Base-by-base conservation (phyloP, 768 basidiomycete genomes). In the Coprinellus aureogranulatus region DNA sequence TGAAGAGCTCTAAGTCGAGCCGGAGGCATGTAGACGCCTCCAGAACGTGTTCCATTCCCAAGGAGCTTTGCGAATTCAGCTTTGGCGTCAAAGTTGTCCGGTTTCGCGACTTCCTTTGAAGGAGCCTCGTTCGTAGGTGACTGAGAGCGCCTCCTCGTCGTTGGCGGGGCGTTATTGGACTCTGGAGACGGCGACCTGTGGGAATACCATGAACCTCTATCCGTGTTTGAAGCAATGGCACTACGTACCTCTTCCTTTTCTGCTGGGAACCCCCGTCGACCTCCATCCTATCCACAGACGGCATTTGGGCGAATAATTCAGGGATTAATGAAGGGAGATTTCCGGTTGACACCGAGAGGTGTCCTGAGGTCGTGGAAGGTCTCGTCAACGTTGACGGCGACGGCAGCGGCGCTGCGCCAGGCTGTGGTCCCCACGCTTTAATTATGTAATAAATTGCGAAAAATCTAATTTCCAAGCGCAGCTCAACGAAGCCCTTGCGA, bases 21-120 rank as follows among this genome's bases (percentile, higher is more conserved):
- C 14, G 97, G 97, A 1, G 97, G 97, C 70, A 99, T 87, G 70
- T 99, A 99, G 12, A 97, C 93, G 27, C 97, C 97, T 12, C 96
- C 97, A 20, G 90, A 90, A 27, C 89, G 85, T 18, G 91, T 86
- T 37, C 81, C 50, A 31, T 53, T 58, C 9, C 42, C 83, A 1
- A 90, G 69, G 58, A 96, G 79, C 73, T 96, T 96, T 3, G 90
- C 86, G 67, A 96, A 95, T 70, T 97, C 95, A 25, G 92, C 92
- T 62, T 86, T 80, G 18, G 88, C 84, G 63, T 92, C 89, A 52
- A 83, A 84, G 20, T 6, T 22, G 44, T 77, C 77, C 67, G 80
- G 77, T 58, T 77, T 61, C 16, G 68, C 59, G n/a, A 37, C 61
- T 80, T 81, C 69, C 76, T 81, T 66, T 66, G 72, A 20, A 67